A percentile compares a stretch with the other conserved stretches of the same genome.
These are phyloP conservation scores for Mycena albidolilacea DNA, from an alignment of 768 basidiomycete species.

Conservation along the genomic window DNA sequence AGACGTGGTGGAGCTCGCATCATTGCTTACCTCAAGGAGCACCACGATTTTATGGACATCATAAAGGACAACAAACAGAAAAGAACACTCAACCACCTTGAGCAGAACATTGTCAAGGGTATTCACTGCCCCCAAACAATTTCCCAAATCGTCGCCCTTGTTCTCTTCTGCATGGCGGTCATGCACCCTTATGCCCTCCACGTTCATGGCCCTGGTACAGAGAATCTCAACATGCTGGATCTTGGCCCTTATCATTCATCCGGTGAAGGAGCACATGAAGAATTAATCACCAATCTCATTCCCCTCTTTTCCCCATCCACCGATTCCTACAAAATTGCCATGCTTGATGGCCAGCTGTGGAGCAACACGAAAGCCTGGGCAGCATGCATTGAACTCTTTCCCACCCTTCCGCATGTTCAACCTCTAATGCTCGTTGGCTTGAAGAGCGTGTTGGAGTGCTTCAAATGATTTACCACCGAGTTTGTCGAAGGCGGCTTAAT, in stretches of 20 bases:
- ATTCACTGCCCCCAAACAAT: conserved; percentile 34
- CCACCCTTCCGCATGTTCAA: too few species aligned
- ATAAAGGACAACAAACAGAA: conserved; percentile 35
- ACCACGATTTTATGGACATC: neutral
- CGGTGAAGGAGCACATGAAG: neutral
- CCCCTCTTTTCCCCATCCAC: too few species aligned
- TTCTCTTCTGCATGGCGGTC: conserved; percentile 26
- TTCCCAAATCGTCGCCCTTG: conserved; percentile 33
- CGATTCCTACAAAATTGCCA: neutral
- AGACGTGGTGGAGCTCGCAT: conserved; percentile 12
- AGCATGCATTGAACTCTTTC: neutral
- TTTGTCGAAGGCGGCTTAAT: too few species aligned
- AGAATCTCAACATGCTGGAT: conserved; percentile 34
- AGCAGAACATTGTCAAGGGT: conserved; percentile 41
- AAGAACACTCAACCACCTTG: conserved; percentile 37
- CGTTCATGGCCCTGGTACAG: conserved; percentile 18
- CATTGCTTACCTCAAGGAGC: conserved; percentile 6
- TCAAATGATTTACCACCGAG: too few species aligned
- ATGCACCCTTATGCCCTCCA: conserved; percentile 36
- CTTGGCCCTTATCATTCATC: conserved; percentile 35
- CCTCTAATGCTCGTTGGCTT: too few species aligned
- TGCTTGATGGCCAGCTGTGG: neutral
- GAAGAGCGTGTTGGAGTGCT: too few species aligned
- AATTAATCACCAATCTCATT: neutral
- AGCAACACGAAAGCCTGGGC: neutral